Conservation (phyloP, 176 grass and related monocot genomes). For the Cenchrus americanus region DNA sequence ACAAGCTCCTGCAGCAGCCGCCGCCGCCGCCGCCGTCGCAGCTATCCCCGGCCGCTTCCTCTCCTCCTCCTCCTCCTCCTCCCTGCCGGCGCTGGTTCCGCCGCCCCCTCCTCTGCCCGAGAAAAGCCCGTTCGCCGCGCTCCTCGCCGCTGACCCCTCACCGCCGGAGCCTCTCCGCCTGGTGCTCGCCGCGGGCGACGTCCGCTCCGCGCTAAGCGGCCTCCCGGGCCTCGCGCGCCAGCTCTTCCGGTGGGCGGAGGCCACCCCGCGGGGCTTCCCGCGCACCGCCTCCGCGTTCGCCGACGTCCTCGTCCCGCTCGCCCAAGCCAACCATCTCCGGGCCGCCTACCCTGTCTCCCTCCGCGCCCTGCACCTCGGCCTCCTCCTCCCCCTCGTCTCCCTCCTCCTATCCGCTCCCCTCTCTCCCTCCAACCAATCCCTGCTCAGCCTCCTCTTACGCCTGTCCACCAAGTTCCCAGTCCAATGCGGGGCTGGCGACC, state of each 20-base stretch:
- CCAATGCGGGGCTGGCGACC: background rate
- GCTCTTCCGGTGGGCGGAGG: slow-evolving; percentile 86
- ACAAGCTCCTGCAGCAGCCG: slow-evolving; percentile 43
- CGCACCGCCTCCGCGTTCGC: slow-evolving; percentile 62
- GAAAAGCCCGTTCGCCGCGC: slow-evolving; percentile 29
- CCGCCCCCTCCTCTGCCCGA: background rate
- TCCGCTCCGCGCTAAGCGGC: slow-evolving; percentile 42
- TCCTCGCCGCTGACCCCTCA: slow-evolving; percentile 34
- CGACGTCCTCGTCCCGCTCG: slow-evolving; percentile 63
- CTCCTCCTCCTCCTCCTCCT: background rate
- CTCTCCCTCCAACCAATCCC: background rate
- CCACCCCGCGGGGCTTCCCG: slow-evolving; percentile 59
- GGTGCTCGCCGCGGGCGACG: slow-evolving; percentile 58
- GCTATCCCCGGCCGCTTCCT: slow-evolving; percentile 40
- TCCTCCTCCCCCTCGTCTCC: slow-evolving; percentile 65
- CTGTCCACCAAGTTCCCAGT: slow-evolving; percentile 50
- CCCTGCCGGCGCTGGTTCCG: background rate
- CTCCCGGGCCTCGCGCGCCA: slow-evolving; percentile 57
- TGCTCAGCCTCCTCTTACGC: slow-evolving; percentile 53
- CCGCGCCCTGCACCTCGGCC: slow-evolving; percentile 54
- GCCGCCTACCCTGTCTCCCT: slow-evolving; percentile 59
- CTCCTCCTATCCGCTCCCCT: slow-evolving; percentile 25
- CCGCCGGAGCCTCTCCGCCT: slow-evolving; percentile 45
- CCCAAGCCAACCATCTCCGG: slow-evolving; percentile 37
- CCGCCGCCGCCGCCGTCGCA: slow-evolving; percentile 27